Evolutionary conservation across 768 basidiomycete genomes (phyloP).

Genomic region (Termitomyces sp.): DNA sequence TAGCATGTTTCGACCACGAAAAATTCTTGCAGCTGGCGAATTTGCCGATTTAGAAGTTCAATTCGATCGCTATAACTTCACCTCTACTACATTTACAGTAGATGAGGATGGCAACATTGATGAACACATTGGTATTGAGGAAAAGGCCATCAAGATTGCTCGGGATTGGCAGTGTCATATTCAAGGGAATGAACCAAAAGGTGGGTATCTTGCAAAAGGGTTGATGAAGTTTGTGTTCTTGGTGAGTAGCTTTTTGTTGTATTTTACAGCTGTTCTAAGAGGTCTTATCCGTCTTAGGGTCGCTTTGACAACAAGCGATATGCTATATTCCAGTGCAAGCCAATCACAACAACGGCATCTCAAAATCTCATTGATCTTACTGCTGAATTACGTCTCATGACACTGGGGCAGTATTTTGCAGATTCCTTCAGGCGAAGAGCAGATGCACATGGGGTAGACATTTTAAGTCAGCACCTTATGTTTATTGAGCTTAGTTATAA

Average conservation of each 20-base stretch:
- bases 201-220: not conserved
- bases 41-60: not conserved
- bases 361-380: not conserved
- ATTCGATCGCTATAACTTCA: not conserved
- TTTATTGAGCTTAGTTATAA: no score
- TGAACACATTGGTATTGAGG: slow-evolving; percentile 1
- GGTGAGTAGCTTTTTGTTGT: not conserved
- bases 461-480: not conserved
- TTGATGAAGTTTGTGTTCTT: slow-evolving; percentile 10
- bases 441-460: not conserved
- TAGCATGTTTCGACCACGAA: not conserved
- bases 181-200: not conserved
- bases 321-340: not conserved
- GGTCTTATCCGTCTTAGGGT: not conserved
- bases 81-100: not conserved
- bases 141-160: slow-evolving; percentile 7
- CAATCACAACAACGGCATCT: not conserved
- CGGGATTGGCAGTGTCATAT: slow-evolving; percentile 5
- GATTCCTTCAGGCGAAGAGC: not conserved
- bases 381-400: not conserved
- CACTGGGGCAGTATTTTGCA: not conserved
- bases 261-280: not conserved
- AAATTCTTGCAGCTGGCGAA: not conserved
- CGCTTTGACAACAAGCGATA: not conserved
- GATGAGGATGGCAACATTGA: not conserved